A percentile compares a stretch with the other conserved stretches of the same genome.
Conservation (phyloP, 768 basidiomycete genomes). For the Termitomyces sp. region DNA sequence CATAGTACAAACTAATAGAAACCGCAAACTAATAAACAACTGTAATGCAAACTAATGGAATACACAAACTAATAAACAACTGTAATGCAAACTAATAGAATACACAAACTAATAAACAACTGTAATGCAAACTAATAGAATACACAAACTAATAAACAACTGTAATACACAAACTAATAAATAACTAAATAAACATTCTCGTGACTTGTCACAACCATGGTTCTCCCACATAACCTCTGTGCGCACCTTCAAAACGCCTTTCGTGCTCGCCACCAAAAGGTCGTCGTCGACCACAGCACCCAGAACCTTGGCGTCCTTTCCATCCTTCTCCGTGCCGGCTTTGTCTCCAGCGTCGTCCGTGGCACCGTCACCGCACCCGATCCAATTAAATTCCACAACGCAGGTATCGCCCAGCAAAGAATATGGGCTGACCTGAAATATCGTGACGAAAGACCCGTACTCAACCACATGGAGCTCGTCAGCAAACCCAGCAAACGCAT, state of each 20-base stretch:
- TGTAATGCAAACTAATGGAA: no score
- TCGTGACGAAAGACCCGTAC: constrained; percentile 81
- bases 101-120: no score
- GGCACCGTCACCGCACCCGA: constrained; percentile 64
- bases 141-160: no score
- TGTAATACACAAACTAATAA: no score
- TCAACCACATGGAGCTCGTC: constrained; percentile 74
- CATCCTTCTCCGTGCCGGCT: constrained; percentile 88
- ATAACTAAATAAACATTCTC: no score
- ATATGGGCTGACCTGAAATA: constrained; percentile 97
- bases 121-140: no score
- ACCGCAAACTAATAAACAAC: no score
- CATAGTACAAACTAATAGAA: no score
- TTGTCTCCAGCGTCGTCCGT: constrained; percentile 77
- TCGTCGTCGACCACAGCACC: constrained; percentile 77
- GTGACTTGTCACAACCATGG: constrained; percentile 19
- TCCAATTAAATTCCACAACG: constrained; percentile 55
- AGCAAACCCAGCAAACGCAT: constrained; percentile 81
- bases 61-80: no score
- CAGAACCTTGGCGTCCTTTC: constrained; percentile 91
- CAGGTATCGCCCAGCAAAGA: constrained; percentile 60
- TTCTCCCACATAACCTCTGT: constrained; percentile 81
- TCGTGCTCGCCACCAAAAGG: constrained; percentile 71
- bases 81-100: no score
- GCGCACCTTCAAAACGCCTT: constrained; percentile 91